Conservation (phyloP, 495 filamentous ascomycete species). For the Physcia stellaris region DNA sequence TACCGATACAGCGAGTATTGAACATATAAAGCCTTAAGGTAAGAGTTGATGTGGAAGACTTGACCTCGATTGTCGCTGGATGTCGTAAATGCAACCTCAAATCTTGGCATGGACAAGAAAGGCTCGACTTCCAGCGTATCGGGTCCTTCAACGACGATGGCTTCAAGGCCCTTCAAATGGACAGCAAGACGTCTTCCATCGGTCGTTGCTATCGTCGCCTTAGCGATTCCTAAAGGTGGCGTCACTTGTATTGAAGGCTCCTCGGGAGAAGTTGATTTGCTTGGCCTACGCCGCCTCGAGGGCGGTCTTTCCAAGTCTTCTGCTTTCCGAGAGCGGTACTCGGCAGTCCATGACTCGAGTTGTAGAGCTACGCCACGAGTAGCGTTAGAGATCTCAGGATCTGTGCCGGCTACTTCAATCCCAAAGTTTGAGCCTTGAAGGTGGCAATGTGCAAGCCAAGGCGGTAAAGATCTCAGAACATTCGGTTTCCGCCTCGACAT, state of each 20-base stretch:
- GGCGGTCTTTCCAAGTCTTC: slow-evolving; percentile 38
- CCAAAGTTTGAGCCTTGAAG: slow-evolving; percentile 81
- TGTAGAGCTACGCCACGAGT: slow-evolving; percentile 73
- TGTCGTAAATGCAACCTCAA: slow-evolving; percentile 77
- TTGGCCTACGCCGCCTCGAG: slow-evolving; percentile 38
- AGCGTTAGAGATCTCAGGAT: slow-evolving; percentile 62
- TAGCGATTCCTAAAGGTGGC: slow-evolving; percentile 47
- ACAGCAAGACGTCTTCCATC: slow-evolving; percentile 75
- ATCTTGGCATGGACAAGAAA: slow-evolving; percentile 73
- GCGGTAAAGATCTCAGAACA: slow-evolving; percentile 61
- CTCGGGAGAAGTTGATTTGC: slow-evolving; percentile 39
- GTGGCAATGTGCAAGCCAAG: slow-evolving; percentile 73
- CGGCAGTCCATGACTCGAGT: slow-evolving; percentile 78
- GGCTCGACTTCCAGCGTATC: slow-evolving; percentile 76
- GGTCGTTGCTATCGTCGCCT: slow-evolving; percentile 43
- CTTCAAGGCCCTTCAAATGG: slow-evolving; percentile 71
- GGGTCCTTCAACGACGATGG: slow-evolving; percentile 73
- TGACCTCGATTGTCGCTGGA: slow-evolving; percentile 74
- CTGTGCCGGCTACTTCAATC: slow-evolving; percentile 80
- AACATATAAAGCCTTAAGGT: slow-evolving; percentile 60
- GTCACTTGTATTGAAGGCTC: slow-evolving; percentile 40
- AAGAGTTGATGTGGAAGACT: slow-evolving; percentile 72
- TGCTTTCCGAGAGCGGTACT: slow-evolving; percentile 72
- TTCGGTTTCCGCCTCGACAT: slow-evolving; percentile 38
- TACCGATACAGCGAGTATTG: slow-evolving; percentile 92